phyloP scores from a whole-genome alignment of 495 filamentous ascomycete genomes.

The Daldinia concentrica region DNA sequence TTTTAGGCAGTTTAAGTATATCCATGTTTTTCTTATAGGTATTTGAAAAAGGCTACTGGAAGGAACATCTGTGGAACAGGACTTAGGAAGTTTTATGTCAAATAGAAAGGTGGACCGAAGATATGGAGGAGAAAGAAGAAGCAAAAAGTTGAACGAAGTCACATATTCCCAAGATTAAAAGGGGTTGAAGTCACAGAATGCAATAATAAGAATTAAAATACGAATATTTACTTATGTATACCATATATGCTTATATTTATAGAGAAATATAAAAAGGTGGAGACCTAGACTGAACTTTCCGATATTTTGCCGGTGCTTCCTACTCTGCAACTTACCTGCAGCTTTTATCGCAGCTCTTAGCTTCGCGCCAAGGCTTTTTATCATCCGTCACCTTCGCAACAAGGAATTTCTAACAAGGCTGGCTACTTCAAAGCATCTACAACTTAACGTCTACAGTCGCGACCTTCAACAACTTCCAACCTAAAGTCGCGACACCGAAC shows the following conservation, averaged over 20 bases:
- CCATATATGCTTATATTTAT: neutral
- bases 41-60: no score
- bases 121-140: neutral
- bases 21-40: no score
- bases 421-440: slow-evolving; percentile 4
- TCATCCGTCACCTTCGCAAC: slow-evolving; percentile 22
- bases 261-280: neutral
- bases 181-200: neutral
- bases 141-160: neutral
- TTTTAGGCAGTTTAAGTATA: no score
- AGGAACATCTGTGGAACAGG: no score
- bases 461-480: neutral
- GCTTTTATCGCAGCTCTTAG: slow-evolving; percentile 4
- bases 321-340: neutral
- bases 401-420: slow-evolving; percentile 11
- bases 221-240: neutral
- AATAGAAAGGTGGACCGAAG: neutral
- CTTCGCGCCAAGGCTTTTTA: slow-evolving; percentile 10
- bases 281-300: neutral
- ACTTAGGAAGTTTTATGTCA: no score
- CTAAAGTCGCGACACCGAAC: neutral
- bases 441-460: neutral
- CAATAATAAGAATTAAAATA: neutral
- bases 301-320: neutral
- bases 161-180: neutral